Percentiles rank a stretch among this genome's conserved stretches.
These are phyloP conservation scores for Allomyces arbusculus DNA, from an alignment of 192 early-diverging fungal genomes.

Conservation along the genomic window DNA sequence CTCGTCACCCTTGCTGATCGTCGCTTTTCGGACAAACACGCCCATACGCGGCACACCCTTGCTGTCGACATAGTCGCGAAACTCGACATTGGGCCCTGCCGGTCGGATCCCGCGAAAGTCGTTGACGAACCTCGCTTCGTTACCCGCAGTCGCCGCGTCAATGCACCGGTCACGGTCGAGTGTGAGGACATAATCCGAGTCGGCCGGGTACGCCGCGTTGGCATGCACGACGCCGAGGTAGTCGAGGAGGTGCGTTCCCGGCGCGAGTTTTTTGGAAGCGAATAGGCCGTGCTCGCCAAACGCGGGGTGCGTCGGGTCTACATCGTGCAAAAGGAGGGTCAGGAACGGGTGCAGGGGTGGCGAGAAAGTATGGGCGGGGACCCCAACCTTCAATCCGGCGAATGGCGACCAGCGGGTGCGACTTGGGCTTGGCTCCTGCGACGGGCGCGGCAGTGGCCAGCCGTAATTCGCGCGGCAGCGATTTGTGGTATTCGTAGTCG, in stretches of 20 bases:
- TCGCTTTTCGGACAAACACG: background rate
- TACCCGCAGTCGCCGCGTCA: slow-evolving; percentile 14
- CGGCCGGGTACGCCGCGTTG: slow-evolving; percentile 9
- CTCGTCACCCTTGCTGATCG: background rate
- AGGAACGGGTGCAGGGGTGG: too few species aligned
- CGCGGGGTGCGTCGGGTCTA: slow-evolving; percentile 15
- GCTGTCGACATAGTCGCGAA: background rate
- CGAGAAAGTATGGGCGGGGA: too few species aligned
- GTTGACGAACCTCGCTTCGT: slow-evolving; percentile 19
- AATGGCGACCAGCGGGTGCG: too few species aligned
- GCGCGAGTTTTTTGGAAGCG: slow-evolving; percentile 10
- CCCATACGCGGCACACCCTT: background rate
- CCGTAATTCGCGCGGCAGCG: too few species aligned
- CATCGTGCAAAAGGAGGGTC: background rate
- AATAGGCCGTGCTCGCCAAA: slow-evolving; percentile 16
- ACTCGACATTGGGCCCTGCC: background rate
- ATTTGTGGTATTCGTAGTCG: too few species aligned
- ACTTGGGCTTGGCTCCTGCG: too few species aligned
- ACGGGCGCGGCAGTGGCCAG: too few species aligned
- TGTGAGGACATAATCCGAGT: slow-evolving; percentile 18
- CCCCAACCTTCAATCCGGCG: too few species aligned
- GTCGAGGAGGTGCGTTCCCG: slow-evolving; percentile 14
- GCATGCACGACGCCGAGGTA: slow-evolving; percentile 17
- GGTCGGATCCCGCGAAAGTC: slow-evolving; percentile 15
- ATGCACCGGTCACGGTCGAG: slow-evolving; percentile 12